phyloP scores from a whole-genome alignment of 2,329 filamentous ascomycete species.

The Colletotrichum sp. region DNA sequence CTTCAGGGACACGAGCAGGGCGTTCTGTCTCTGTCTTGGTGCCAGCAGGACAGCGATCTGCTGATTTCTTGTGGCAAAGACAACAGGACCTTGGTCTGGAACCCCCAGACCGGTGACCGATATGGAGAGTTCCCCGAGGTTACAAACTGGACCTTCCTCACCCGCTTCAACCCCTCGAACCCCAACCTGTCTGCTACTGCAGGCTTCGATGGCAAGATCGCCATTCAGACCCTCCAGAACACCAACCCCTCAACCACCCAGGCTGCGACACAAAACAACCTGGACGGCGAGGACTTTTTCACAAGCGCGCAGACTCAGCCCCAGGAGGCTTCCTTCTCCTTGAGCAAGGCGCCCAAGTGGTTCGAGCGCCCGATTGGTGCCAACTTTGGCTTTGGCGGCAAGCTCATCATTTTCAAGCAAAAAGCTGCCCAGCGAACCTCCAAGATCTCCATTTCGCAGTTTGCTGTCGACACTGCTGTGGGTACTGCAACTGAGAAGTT shows the following conservation, averaged over 20 bases:
- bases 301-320: slow-evolving; percentile 90
- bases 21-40: slow-evolving; percentile 94
- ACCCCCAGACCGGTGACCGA: slow-evolving; percentile 85
- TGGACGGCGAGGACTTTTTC: slow-evolving; percentile 97
- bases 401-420: slow-evolving; percentile 78
- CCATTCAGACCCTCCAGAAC: slow-evolving; percentile 91
- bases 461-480: slow-evolving; percentile 85
- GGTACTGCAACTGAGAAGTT: slow-evolving; percentile 87
- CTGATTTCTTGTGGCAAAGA: slow-evolving; percentile 95
- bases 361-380: slow-evolving; percentile 83
- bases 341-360: slow-evolving; percentile 89
- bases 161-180: slow-evolving; percentile 91
- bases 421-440: slow-evolving; percentile 66
- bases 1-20: slow-evolving; percentile 94
- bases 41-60: slow-evolving; percentile 85
- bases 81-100: slow-evolving; percentile 95
- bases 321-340: slow-evolving; percentile 86
- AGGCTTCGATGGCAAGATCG: slow-evolving; percentile 96
- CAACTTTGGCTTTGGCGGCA: slow-evolving; percentile 95
- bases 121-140: slow-evolving; percentile 95
- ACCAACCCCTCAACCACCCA: slow-evolving; percentile 81
- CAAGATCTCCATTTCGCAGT: slow-evolving; percentile 83
- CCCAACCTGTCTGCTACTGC: slow-evolving; percentile 92
- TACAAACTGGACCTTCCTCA: slow-evolving; percentile 99
- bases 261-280: slow-evolving; percentile 66